Base-by-base conservation (phyloP, 2,329 filamentous ascomycete genomes). In the Calonectria pteridis region DNA sequence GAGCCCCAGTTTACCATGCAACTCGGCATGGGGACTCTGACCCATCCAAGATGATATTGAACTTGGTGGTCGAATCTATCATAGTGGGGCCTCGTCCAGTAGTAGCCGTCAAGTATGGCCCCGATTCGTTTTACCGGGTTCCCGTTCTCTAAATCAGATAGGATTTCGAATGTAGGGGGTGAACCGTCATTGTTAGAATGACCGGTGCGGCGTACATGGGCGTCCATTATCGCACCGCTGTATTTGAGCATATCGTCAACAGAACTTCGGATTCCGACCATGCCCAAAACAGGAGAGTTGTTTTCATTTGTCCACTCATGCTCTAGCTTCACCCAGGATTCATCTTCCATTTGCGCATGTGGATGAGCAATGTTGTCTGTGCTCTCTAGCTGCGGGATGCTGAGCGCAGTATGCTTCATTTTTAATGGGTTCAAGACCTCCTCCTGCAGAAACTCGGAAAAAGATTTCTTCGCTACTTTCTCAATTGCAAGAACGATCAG, bases 31-130 rank as follows among this genome's bases (percentile, higher is more conserved):
- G 26, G 40, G 6, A 49, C 59, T 49, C 33, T 64, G 26, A 46
- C 4, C 59, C 59, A 64, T 18, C 59, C 59, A 64, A 64, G 59
- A 23, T 64, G 59, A 23, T 64, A 64, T 6, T n/a, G 37, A 23
- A 26, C 37, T 49, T 16, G 7, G n/a, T 64, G 26, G 0, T 6
- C 28, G 5, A 49, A 64, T 3, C 14, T 28, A 16, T 64, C 59
- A 23, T 46, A 18, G 14, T 64, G 59, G 18, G 40, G 59, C 10
- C 59, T 43, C 1, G 59, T 31, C 59, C 59, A 64, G 33, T 64
- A 64, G 29, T 23, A 49, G 6, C 40, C 59, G 26, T 31, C 16
- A 4, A 64, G 29, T n/a, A 64, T 64, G 5, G 59, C 37, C 4
- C 40, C 28, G 3, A 49, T 64, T 23, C 29, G 37, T 20, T 64